Evolutionary conservation across 257 asterid species (phyloP), one percentile per base, ranked within the genome.

Genomic region (Solanum etuberosum): DNA sequence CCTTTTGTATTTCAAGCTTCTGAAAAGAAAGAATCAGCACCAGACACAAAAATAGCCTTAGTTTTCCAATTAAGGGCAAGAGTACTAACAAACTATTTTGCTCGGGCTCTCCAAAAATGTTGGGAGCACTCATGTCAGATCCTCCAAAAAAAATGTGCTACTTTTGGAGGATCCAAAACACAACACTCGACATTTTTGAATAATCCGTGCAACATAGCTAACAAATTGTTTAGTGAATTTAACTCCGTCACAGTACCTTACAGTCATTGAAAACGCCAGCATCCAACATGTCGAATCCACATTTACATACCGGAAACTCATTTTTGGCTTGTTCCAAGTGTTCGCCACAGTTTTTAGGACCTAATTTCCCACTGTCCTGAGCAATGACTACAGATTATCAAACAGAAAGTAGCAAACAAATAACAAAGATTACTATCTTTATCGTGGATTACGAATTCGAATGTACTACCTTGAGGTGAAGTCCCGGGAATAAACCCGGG

Each of bases 1-100:
- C 94, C 89, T 93, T 93, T 77, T 93, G 94, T 76, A 96, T 92
- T 95, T 96, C 98, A 85, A 87, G 88, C 95, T 88, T 91, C 98
- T 94, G 86, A 61, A 85, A 86, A 31, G 29, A 85, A 86, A 29
- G 27, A 72, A 27, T 8, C 27, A 73, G 25, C 68, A 63, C 25
- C 38, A 77, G 81, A 20, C 21, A 54, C 25, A 25, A 9, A 46
- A 80, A 46, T 80, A 6, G 67, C 6, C 34, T 6, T 43, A 86
- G 13, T 32, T 83, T 73, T 14, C 23, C 43, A 51, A 88, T 83
- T 9, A 31, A 83, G 11, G 74, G 54, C 25, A 6, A 43, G 73
- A 7, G 57, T 83, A 42, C 35, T 61, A n/a, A 61, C 32, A 61
- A 61, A 10, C 70, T 61, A 61, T 10, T 23, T 61, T 12, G 18